These are phyloP conservation scores for Collariella sp. DNA, from an alignment of 495 filamentous ascomycete species.

Conservation along the genomic window DNA sequence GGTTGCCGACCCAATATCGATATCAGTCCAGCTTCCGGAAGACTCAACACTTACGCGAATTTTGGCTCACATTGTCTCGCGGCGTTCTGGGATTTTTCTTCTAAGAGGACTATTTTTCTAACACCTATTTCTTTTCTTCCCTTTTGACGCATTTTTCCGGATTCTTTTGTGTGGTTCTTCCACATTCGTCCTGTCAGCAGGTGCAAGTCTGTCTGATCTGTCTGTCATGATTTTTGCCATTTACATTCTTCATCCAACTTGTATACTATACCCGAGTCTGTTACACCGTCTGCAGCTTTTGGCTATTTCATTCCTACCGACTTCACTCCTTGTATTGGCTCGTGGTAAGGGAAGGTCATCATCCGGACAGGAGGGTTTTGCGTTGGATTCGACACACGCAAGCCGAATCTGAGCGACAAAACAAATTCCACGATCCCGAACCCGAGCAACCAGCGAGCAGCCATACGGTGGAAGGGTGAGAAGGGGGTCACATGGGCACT, in stretches of 20 bases:
- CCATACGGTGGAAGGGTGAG: background rate
- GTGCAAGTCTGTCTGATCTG: background rate
- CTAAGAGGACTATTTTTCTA: constrained; percentile 9
- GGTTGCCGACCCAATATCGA: constrained; percentile 12
- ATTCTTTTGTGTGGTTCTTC: background rate
- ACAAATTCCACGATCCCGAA: too few relatives aligned
- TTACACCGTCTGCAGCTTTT: background rate
- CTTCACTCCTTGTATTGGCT: too few relatives aligned
- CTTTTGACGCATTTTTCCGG: background rate
- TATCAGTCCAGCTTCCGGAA: constrained; percentile 22
- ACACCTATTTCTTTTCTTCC: background rate
- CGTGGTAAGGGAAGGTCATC: too few relatives aligned
- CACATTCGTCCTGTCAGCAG: background rate
- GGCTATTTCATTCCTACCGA: too few relatives aligned
- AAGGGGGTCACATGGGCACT: background rate
- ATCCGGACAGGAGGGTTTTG: too few relatives aligned
- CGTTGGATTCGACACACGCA: too few relatives aligned
- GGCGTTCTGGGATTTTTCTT: background rate
- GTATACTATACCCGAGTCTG: background rate
- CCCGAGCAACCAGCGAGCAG: background rate
- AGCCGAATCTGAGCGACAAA: too few relatives aligned
- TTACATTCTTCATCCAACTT: background rate
- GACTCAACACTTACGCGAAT: constrained; percentile 36
- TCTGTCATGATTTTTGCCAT: background rate
- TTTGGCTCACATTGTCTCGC: background rate